Percentiles rank a stretch among this genome's conserved stretches.
Conservation (phyloP, 768 basidiomycete species). For the Podaxis pistillaris region DNA sequence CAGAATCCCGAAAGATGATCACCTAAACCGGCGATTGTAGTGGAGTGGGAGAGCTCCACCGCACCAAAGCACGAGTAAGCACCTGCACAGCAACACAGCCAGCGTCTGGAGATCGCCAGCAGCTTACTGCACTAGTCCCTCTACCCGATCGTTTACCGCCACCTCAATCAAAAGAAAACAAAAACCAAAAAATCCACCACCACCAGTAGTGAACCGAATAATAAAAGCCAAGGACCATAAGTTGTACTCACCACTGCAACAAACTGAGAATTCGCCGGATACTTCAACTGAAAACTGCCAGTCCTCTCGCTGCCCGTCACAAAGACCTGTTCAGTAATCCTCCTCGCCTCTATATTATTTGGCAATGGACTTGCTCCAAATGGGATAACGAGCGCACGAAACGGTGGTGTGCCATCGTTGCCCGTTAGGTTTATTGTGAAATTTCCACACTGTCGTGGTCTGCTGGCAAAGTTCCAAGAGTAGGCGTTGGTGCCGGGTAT, state of each 20-base stretch:
- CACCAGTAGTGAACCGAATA: conserved; percentile 2
- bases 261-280: conserved; percentile 67
- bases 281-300: conserved; percentile 57
- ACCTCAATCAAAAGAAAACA: not conserved
- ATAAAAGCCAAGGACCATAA: conserved; percentile 9
- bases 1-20: not conserved
- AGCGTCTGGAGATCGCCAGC: not conserved
- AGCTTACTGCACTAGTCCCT: not conserved
- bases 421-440: conserved; percentile 60
- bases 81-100: not conserved
- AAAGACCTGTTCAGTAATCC: conserved; percentile 57
- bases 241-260: conserved; percentile 67
- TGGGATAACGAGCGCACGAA: conserved; percentile 64
- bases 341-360: conserved; percentile 63
- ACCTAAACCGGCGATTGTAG: not conserved
- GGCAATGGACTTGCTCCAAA: conserved; percentile 60
- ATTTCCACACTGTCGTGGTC: conserved; percentile 66
- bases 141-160: not conserved
- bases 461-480: conserved; percentile 41
- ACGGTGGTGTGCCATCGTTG: conserved; percentile 59
- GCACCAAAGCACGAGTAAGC: not conserved
- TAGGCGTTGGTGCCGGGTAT: conserved; percentile 36
- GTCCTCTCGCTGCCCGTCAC: conserved; percentile 31
- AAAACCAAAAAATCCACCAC: conserved; percentile 2
- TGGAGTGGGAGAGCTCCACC: not conserved